Conservation (phyloP, 1,284 basidiomycete genomes). For the Phenoliferia sp. region DNA sequence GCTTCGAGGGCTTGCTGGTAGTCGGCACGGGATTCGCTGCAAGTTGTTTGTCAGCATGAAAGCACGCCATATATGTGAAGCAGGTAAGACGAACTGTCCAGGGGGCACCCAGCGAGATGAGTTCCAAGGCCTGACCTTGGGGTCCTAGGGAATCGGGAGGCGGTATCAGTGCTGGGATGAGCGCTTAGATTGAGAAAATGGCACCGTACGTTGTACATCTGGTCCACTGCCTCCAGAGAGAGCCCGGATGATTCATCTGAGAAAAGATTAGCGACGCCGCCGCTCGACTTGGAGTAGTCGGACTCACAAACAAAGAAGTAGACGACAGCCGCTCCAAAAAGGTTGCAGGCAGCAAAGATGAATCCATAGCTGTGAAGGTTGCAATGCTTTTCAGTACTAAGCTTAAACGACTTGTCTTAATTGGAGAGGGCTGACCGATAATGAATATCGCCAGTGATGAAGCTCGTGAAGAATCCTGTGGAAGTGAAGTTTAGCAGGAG, state of each 20-base stretch:
- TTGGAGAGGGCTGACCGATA: constrained; percentile 51
- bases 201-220: constrained; percentile 59
- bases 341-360: constrained; percentile 58
- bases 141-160: constrained; percentile 45
- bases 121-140: constrained; percentile 55
- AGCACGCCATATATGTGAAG: too few relatives aligned
- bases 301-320: constrained; percentile 71
- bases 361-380: constrained; percentile 49
- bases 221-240: constrained; percentile 52
- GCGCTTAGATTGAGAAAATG: neutral
- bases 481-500: neutral
- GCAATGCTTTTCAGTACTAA: neutral
- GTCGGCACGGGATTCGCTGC: constrained; percentile 24
- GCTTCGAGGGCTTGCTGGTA: constrained; percentile 23
- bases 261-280: neutral
- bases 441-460: constrained; percentile 45
- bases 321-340: constrained; percentile 59
- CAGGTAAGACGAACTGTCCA: too few relatives aligned
- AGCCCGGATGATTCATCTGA: neutral
- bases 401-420: neutral
- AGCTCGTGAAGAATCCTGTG: constrained; percentile 9
- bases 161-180: neutral
- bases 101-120: constrained; percentile 48
- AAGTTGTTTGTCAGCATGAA: too few relatives aligned
- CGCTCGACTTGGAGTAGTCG: constrained; percentile 28